Evolutionary conservation across 768 basidiomycete genomes (phyloP), one percentile per base, ranked within the genome.

Genomic region (Tubosaeta sp.): DNA sequence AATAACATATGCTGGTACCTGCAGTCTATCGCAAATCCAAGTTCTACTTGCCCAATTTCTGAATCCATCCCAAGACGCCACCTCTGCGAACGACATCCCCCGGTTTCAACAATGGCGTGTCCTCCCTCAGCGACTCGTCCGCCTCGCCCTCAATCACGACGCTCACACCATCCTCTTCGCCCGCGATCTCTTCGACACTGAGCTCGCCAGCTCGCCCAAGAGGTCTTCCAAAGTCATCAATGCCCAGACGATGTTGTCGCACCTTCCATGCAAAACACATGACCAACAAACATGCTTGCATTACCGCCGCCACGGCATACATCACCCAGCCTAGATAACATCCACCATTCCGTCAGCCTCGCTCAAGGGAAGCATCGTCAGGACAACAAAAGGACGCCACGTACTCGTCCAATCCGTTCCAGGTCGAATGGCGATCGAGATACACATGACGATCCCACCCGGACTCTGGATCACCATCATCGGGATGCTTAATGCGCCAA

Each of bases 401-500:
- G 44, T 59, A 89, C 87, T 90, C 4, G 88, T 90, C 88, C 88
- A 92, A 61, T 91, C 84, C 0, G 88, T 90, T 0, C 86, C 86
- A 2, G 87, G 86, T 49, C 88, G 73, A 22, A 90, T 69, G 7
- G 86, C 88, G 50, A 93, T 89, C 55, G 84, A 89, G 4, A 85
- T 55, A 6, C 90, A 87, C 86, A 97, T 94, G n/a, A 90, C 64
- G 3, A 90, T 72, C 1, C 89, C 86, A 4, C 94, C 94, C 3
- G 94, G 94, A 12, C 83, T 91, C 69, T 98, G 95, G 14, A 99
- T 90, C 43, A 82, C 71, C 95, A 99, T 97, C 83, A 92, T 97
- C 1, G 88, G 87, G 50, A 99, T 89, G 62, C 91, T 94, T 14
- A 98, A 74, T 0, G 93, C 92, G 3, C 95, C 95, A 9, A 98